phyloP scores from a whole-genome alignment of 257 asterid genomes.

The Asclepias syriaca region DNA sequence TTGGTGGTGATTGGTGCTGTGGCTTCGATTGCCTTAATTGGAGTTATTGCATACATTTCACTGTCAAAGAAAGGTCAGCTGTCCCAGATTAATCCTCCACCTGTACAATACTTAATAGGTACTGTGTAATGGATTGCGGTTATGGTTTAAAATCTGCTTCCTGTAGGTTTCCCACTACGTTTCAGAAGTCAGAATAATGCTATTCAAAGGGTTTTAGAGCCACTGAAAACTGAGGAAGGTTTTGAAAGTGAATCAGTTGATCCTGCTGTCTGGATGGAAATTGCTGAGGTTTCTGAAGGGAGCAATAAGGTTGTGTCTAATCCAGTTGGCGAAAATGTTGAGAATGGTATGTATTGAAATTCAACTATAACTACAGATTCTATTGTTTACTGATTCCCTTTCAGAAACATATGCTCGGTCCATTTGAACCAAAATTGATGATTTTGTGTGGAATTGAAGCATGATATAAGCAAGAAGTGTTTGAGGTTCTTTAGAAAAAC shows the following conservation, averaged over 20 bases:
- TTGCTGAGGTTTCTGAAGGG: slow-evolving; percentile 30
- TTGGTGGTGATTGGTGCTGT: slow-evolving; percentile 51
- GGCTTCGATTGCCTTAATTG: slow-evolving; percentile 54
- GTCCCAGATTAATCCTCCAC: background rate
- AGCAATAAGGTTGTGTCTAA: slow-evolving; percentile 23
- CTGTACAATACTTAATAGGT: background rate
- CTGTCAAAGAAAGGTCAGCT: slow-evolving; percentile 49
- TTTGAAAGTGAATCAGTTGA: slow-evolving; percentile 26
- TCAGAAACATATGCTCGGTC: background rate
- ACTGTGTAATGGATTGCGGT: slow-evolving; percentile 4
- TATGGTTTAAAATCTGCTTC: slow-evolving; percentile 11
- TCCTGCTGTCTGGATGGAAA: slow-evolving; percentile 29
- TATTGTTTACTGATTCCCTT: background rate
- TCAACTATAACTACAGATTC: slow-evolving; percentile 2
- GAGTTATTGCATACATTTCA: slow-evolving; percentile 47
- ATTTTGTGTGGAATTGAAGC: background rate
- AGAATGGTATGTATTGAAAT: slow-evolving; percentile 36
- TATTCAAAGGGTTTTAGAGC: slow-evolving; percentile 24
- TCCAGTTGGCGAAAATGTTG: slow-evolving; percentile 20
- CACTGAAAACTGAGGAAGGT: slow-evolving; percentile 26
- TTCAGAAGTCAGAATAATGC: slow-evolving; percentile 28
- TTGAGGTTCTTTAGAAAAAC: background rate
- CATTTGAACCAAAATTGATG: background rate
- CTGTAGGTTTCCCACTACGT: slow-evolving; percentile 42
- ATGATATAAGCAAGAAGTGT: background rate